Conservation (phyloP, 164 flowering plant genomes). For the Pachysandra terminalis region DNA sequence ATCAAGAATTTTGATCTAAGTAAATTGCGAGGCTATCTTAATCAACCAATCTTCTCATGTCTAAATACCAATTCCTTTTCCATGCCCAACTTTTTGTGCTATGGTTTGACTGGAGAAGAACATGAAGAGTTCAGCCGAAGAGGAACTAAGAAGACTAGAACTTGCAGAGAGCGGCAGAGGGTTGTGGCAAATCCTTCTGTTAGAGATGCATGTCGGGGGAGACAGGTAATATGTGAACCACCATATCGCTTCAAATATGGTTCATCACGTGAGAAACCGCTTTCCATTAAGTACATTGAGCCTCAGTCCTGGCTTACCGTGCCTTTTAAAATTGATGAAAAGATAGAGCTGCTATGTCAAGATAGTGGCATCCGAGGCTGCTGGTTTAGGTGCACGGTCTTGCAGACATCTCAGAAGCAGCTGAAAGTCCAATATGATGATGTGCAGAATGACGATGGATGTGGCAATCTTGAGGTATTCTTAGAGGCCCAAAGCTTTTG, state of each 20-base stretch:
- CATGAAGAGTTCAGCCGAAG: constrained; percentile 44
- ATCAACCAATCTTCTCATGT: constrained; percentile 69
- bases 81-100: constrained; percentile 17
- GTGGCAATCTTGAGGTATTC: constrained; percentile 81
- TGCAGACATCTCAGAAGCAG: constrained; percentile 46
- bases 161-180: constrained; percentile 35
- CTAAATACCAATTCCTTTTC: constrained; percentile 33
- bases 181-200: constrained; percentile 20
- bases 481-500: not conserved
- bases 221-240: constrained; percentile 19
- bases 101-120: constrained; percentile 31
- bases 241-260: constrained; percentile 30
- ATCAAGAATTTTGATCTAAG: constrained; percentile 74
- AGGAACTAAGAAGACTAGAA: constrained; percentile 57
- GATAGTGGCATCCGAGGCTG: constrained; percentile 95
- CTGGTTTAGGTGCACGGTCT: constrained; percentile 83
- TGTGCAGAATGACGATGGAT: constrained; percentile 63
- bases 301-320: constrained; percentile 16
- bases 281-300: constrained; percentile 31
- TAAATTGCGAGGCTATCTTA: constrained; percentile 77
- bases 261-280: constrained; percentile 26
- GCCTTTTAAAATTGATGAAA: constrained; percentile 47
- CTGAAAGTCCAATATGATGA: constrained; percentile 76
- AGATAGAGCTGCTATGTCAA: constrained; percentile 78
- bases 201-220: constrained; percentile 17